These are phyloP conservation scores for Syzygium oleosum DNA, from an alignment of 345 rosid species.

Conservation along the genomic window DNA sequence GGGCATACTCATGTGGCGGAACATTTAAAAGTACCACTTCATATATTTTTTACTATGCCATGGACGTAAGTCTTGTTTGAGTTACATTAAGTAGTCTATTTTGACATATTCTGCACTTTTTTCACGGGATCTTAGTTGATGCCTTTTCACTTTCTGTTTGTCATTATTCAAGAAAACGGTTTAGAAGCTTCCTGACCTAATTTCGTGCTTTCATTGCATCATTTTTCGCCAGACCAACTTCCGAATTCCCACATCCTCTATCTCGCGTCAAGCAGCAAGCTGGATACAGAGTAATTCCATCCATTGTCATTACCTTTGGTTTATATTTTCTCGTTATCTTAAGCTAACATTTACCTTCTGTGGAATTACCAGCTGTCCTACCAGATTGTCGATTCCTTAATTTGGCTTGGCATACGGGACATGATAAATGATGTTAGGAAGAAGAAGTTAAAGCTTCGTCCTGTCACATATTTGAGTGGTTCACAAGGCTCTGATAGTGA, in stretches of 20 bases:
- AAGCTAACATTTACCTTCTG: background rate
- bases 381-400: constrained; percentile 92
- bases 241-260: constrained; percentile 98
- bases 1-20: constrained; percentile 99
- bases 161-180: constrained; percentile 9
- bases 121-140: background rate
- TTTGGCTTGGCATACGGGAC: constrained; percentile 99
- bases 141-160: constrained; percentile 7
- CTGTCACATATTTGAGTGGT: constrained; percentile 98
- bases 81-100: constrained; percentile 17
- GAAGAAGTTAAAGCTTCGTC: constrained; percentile 83
- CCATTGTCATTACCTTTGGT: background rate
- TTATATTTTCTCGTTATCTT: background rate
- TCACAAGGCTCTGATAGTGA: constrained; percentile 84
- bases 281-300: constrained; percentile 79
- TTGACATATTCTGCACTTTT: constrained; percentile 10
- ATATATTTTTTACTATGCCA: constrained; percentile 99
- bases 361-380: constrained; percentile 64
- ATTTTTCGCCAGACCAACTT: constrained; percentile 66
- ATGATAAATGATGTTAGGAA: constrained; percentile 93
- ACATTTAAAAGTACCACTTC: constrained; percentile 79
- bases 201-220: constrained; percentile 10
- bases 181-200: background rate
- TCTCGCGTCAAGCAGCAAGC: constrained; percentile 97
- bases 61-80: constrained; percentile 96